phyloP scores from a whole-genome alignment of 208 protist genomes.

The Acanthamoeba triangularis region DNA sequence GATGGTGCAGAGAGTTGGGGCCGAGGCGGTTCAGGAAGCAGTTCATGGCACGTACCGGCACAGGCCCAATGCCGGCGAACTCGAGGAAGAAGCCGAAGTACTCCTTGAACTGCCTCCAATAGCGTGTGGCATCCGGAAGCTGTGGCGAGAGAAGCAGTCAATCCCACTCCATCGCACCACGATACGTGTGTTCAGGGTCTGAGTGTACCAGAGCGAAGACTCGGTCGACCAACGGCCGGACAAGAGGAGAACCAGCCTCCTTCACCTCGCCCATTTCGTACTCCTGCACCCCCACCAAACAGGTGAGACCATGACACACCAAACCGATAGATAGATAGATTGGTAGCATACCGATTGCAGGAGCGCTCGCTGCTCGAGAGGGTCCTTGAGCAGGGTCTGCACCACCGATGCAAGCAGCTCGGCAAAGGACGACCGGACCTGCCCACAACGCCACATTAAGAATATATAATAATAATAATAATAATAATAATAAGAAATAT shows the following conservation, averaged over 20 bases:
- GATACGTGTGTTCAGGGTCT: too few species aligned
- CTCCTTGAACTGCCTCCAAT: constrained; percentile 51
- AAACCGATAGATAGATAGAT: background rate
- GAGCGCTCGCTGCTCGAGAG: constrained; percentile 1
- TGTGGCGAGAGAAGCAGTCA: background rate
- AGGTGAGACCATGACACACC: background rate
- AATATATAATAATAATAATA: background rate
- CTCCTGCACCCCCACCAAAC: background rate
- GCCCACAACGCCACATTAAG: background rate
- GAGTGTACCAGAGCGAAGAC: background rate
- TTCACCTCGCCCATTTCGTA: background rate
- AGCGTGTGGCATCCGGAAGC: background rate
- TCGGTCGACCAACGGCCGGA: background rate
- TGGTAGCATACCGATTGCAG: background rate
- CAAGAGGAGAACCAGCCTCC: background rate
- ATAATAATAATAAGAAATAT: background rate
- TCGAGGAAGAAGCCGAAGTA: constrained; percentile 70
- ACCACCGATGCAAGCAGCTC: constrained; percentile 4
- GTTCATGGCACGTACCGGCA: background rate
- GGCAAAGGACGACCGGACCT: constrained; percentile 21
- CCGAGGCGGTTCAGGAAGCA: background rate
- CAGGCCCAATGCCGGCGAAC: background rate
- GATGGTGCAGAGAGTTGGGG: background rate
- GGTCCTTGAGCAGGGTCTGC: background rate
- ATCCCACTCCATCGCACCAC: too few species aligned